Evolutionary conservation across 1,284 basidiomycete genomes (phyloP).

Genomic region (Cutaneotrichosporon mucoides): DNA sequence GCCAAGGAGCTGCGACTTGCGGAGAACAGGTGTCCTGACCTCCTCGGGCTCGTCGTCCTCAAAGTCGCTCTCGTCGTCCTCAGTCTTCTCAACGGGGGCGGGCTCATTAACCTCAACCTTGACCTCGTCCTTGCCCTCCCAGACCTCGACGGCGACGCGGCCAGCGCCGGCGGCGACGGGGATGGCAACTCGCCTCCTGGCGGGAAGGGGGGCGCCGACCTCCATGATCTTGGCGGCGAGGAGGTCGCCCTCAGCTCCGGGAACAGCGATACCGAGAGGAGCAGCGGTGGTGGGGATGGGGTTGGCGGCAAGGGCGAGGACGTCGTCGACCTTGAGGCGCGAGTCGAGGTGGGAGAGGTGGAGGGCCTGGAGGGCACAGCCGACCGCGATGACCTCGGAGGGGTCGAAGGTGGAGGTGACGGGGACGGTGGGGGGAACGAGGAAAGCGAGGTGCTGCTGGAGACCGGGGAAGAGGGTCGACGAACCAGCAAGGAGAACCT

Average conservation of each 20-base stretch:
- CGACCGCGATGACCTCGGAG: slow-evolving; percentile 81
- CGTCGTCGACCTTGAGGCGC: slow-evolving; percentile 47
- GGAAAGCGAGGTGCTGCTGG: slow-evolving; percentile 64
- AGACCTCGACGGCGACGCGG: slow-evolving; percentile 71
- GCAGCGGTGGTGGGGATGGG: slow-evolving; percentile 58
- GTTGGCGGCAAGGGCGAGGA: slow-evolving; percentile 55
- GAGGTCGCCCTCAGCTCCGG: slow-evolving; percentile 55
- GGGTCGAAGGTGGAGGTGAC: slow-evolving; percentile 67
- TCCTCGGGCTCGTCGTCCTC: slow-evolving; percentile 60
- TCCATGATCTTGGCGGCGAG: slow-evolving; percentile 59
- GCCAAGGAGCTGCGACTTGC: slow-evolving; percentile 56
- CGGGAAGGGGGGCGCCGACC: slow-evolving; percentile 74
- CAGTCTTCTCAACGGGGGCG: slow-evolving; percentile 42
- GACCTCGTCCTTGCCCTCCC: slow-evolving; percentile 79
- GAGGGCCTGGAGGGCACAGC: slow-evolving; percentile 80
- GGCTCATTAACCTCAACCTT: slow-evolving; percentile 62
- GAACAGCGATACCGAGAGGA: slow-evolving; percentile 77
- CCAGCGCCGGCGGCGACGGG: slow-evolving; percentile 60
- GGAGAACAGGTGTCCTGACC: slow-evolving; percentile 63
- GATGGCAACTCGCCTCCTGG: slow-evolving; percentile 65
- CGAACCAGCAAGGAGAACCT: slow-evolving; percentile 86
- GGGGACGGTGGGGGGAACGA: slow-evolving; percentile 63
- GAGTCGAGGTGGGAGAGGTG: slow-evolving; percentile 58
- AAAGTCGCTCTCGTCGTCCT: slow-evolving; percentile 33
- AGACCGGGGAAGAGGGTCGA: slow-evolving; percentile 81